Evolutionary conservation across 1,284 basidiomycete genomes (phyloP), one percentile per base, ranked within the genome.

Genomic region (Athelia psychrophila): DNA sequence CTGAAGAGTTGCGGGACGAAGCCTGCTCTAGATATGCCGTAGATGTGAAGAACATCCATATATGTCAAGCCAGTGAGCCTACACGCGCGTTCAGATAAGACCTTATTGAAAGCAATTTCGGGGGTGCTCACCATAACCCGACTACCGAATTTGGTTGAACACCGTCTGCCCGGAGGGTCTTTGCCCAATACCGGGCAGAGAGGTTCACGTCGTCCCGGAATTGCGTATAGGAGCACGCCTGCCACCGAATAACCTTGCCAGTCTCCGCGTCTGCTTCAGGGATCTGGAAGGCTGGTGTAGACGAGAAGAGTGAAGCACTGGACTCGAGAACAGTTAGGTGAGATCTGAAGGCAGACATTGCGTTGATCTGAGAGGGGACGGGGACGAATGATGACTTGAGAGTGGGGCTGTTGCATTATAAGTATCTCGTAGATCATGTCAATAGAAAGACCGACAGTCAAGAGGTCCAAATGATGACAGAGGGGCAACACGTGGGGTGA

Each of bases 1-100:
- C 83, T 85, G 71, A 88, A 86, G 25, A 89, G 66, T 56, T 89
- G 87, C 0, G 86, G 86, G 53, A 87, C 70, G 62, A 81, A 89
- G 3, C 86, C 86, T 9, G 86, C 86, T 61, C 86, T 72, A 8
- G 83, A 83, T 51, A 89, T 70, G 48, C 83, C 82, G 61, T 88
- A 89, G 55, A 89, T 82, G 56, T 86, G 83, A 24, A 88, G 67
- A 25, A 83, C 78, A 61, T 89, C 86, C 38, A 72, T 65, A 60
- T 88, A 88, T 25, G 80, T 77, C 71, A 83, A 79, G 2, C 86
- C 86, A 30, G 79, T 74, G 38, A 89, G 67, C 86, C 86, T 89
- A 22, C 51, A 55, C 40, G 52, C 23, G 48, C 52, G 27, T 52
- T 55, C 47, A 51, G 46, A 49, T 40, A 30, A 5, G 27, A 30